Base-by-base conservation (phyloP, 2,329 filamentous ascomycete species). In the Cercospora berteroae region DNA sequence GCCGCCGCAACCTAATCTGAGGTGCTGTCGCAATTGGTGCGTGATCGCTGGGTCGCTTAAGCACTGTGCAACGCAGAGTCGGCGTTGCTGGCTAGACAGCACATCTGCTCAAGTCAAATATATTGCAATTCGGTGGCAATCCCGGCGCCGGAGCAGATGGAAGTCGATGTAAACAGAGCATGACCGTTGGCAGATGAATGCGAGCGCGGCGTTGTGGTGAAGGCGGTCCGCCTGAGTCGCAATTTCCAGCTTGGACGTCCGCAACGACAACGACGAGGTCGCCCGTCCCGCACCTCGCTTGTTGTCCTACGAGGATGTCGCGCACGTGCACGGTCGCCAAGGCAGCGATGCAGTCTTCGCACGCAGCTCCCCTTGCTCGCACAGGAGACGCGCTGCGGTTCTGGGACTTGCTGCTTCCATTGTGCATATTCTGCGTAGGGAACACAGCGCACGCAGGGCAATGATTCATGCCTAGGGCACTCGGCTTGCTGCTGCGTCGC, bases 21-120 rank as follows among this genome's bases (percentile, higher is more conserved):
- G 25, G 3, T 58, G 55, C 27, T 58, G 55, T 58, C 55, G 55
- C 55, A 58, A 58, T 58, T 58, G 55, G 55, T 58, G 55, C 55
- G 55, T 36, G 55, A 36, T 58, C n/a, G 55, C 55, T 57, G 55
- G 27, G 55, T 57, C 55, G 55, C 55, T 57, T 57, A 57, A n/a
- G 55, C 55, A 33, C 31, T 18, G 18, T 29, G 23, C n/a, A 31
- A 31, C 55, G 27, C n/a, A 31, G 16, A 16, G 27, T 58, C 55
- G 55, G 16, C 55, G 55, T 23, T 58, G 23, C 44, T 13, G 52
- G 23, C 52, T 18, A 29, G 52, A 27, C 27, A 56, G 25, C 52
- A 27, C 23, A n/a, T 18, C 16, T 56, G 52, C 25, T 56, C 52
- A 18, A 31, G 52, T 25, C 16, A 18, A 56, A 27, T 56, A 25